Base-by-base conservation (phyloP, 139 green algal genomes). In the Volvox africanus region DNA sequence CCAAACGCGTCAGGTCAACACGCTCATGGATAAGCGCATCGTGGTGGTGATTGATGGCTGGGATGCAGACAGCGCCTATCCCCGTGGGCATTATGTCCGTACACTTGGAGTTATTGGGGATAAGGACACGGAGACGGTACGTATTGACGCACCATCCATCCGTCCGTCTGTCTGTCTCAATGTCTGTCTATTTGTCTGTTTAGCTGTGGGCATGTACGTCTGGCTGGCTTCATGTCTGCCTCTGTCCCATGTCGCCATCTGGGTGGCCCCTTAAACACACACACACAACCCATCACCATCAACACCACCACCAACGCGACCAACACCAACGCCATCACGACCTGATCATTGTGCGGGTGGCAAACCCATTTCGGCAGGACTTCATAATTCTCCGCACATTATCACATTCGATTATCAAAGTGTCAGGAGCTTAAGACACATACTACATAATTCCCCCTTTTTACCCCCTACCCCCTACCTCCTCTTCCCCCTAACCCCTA, bases 21-120 rank as follows among this genome's bases (percentile, higher is more conserved):
- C 94, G 22, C 95, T 99, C 75, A 94, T 96, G 75, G 96, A 97
- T 94, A 97, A 98, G 93, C 94, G 96, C 80, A 92, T 99, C 20
- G 97, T 99, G 62, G 96, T 98, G 87, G 94, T 91, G 1, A 94
- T 99, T 2, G 97, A 99, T 86, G 88, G 89, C 55, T 99, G 97
- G 97, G 92, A 96, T 16, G 78, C 89, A 0, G 95, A 98, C 94
- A 94, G 73, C 84, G 76, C 93, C 50, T 96, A 97, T 93, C 97
- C 97, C 5, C 33, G 73, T 0, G 97, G 96, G 0, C 97, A 98
- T 93, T 98, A 98, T 85, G 95, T 98, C 67, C 93, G 96, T 75
- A 97, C 95, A 21, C 95, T 99, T 82, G 97, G 97, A 6, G 77
- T 78, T 22, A 98, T 98, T 81, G 97, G 97, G 0, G 95, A 98